A percentile compares a stretch with the other conserved stretches of the same genome.
phyloP scores from a whole-genome alignment of 2,329 filamentous ascomycete genomes.

The Fusarium pseudocircinatum region DNA sequence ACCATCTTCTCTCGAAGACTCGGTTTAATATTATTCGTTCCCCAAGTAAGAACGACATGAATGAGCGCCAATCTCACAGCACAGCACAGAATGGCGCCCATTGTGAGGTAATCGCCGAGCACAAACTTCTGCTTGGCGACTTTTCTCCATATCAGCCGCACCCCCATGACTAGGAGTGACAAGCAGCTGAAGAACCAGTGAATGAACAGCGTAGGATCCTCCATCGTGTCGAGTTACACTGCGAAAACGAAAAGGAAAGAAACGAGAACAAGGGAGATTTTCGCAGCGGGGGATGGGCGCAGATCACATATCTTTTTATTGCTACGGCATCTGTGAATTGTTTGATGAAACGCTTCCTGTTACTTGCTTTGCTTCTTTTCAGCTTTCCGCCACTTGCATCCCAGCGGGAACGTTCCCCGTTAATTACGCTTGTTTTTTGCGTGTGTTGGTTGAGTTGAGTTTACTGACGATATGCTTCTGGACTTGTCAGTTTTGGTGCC shows the following conservation, averaged over 20 bases:
- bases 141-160: background rate
- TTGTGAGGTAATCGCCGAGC: background rate
- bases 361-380: background rate
- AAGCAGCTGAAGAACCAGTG: slow-evolving; percentile 5
- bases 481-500: background rate
- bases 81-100: background rate
- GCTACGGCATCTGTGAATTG: background rate
- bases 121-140: background rate
- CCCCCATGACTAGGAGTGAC: background rate
- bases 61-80: background rate
- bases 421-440: background rate
- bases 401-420: background rate
- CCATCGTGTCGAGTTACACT: background rate
- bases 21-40: background rate
- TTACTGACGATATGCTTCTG: background rate
- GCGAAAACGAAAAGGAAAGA: background rate
- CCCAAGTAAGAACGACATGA: background rate
- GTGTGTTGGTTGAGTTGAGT: background rate
- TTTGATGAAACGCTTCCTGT: background rate
- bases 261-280: background rate
- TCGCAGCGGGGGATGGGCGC: background rate
- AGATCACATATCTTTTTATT: background rate
- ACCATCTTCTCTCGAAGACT: background rate
- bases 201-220: background rate
- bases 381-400: background rate